Conservation (phyloP, 2,329 filamentous ascomycete genomes). For the Botrytis aclada region DNA sequence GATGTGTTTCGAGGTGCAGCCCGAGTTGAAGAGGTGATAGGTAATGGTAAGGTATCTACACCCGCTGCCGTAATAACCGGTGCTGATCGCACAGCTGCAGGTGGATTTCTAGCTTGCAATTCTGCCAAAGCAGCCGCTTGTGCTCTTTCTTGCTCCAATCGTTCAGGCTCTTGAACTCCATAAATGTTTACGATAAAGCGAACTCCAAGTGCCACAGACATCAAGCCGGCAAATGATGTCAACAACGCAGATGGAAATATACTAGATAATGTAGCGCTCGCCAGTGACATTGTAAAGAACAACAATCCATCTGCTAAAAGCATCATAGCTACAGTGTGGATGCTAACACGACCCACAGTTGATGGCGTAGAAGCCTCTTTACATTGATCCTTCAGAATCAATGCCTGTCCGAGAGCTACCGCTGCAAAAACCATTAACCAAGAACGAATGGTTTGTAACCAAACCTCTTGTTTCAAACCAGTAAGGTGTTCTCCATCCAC, state of each 20-base stretch:
- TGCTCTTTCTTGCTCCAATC: constrained; percentile 40
- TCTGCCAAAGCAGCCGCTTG: constrained; percentile 31
- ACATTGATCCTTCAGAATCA: constrained; percentile 62
- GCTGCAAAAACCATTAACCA: constrained; percentile 56
- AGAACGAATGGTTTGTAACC: constrained; percentile 54
- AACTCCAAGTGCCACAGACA: constrained; percentile 56
- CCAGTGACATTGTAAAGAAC: constrained; percentile 52
- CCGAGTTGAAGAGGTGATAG: constrained; percentile 7
- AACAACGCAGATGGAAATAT: constrained; percentile 57
- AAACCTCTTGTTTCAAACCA: constrained; percentile 60
- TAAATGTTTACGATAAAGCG: constrained; percentile 60
- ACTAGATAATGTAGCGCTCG: constrained; percentile 54
- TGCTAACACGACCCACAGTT: constrained; percentile 63
- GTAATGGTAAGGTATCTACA: constrained; percentile 25
- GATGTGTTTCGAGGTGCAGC: constrained; percentile 13
- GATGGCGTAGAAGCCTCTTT: constrained; percentile 65
- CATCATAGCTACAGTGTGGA: constrained; percentile 60
- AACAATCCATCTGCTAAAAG: constrained; percentile 60
- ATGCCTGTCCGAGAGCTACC: constrained; percentile 59
- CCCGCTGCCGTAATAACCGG: constrained; percentile 33
- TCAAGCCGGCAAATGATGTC: constrained; percentile 51
- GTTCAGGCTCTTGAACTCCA: constrained; percentile 58
- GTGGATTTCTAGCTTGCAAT: constrained; percentile 30
- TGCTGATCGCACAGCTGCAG: constrained; percentile 22
- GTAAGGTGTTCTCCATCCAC: constrained; percentile 53